Evolutionary conservation across 345 rosid species (phyloP).

Genomic region (Eucalyptus dawsonii): DNA sequence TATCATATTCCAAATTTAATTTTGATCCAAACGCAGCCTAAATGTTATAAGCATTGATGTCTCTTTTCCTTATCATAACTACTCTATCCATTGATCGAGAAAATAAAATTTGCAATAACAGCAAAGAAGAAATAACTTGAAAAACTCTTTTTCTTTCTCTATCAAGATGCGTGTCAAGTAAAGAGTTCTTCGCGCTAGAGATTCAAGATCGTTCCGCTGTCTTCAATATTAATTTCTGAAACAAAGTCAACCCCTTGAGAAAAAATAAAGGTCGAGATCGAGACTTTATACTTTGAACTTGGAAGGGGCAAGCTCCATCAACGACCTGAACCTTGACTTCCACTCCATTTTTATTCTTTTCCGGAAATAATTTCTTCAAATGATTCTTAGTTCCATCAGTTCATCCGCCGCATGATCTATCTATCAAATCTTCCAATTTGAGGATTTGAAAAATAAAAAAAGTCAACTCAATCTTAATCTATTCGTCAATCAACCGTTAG

Average conservation of each 20-base stretch:
- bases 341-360: background rate
- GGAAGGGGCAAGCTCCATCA: background rate
- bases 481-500: background rate
- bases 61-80: background rate
- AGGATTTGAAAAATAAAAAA: background rate
- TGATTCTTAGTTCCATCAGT: background rate
- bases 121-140: background rate
- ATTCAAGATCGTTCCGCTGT: background rate
- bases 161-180: background rate
- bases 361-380: background rate
- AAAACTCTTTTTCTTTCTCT: background rate
- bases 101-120: background rate
- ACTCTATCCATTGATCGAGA: background rate
- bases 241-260: background rate
- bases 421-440: background rate
- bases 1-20: no score
- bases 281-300: background rate
- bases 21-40: rapidly evolving
- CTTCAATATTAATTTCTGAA: background rate
- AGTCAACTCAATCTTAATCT: background rate
- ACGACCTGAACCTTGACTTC: background rate
- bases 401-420: background rate
- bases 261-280: background rate
- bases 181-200: background rate
- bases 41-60: background rate